phyloP scores from a whole-genome alignment of 1,284 basidiomycete species.

The Pascua guehoae region DNA sequence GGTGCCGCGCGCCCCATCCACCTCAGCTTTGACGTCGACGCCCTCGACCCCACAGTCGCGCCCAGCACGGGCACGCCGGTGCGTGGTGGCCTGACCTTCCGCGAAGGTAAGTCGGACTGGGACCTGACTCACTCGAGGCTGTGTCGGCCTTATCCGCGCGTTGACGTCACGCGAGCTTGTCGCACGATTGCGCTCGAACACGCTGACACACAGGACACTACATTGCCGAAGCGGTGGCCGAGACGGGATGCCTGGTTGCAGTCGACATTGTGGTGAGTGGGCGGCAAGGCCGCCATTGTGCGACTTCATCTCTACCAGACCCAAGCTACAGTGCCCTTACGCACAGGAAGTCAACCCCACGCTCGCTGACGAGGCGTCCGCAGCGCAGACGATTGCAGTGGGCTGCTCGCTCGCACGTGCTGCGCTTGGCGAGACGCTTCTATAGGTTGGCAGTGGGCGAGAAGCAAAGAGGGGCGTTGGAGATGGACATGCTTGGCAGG shows the following conservation, averaged over 20 bases:
- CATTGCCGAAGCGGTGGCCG: constrained; percentile 89
- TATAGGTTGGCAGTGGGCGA: constrained; percentile 22
- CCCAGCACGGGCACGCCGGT: constrained; percentile 67
- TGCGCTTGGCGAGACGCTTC: constrained; percentile 69
- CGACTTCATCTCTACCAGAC: not conserved
- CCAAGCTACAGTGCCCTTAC: constrained; percentile 6
- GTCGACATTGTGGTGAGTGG: constrained; percentile 79
- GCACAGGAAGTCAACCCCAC: constrained; percentile 94
- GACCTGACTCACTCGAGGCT: not conserved
- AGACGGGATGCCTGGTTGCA: constrained; percentile 88
- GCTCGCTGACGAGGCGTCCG: constrained; percentile 64
- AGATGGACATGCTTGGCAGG: no score
- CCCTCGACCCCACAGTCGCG: constrained; percentile 86
- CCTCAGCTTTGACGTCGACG: constrained; percentile 95
- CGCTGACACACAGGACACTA: constrained; percentile 50
- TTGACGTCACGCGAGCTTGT: no score
- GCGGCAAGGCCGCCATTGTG: not conserved
- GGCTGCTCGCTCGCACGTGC: constrained; percentile 89
- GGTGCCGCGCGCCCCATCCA: constrained; percentile 90
- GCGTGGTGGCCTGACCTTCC: constrained; percentile 91
- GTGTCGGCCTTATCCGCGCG: no score
- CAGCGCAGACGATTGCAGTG: constrained; percentile 83
- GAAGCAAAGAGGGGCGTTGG: not conserved
- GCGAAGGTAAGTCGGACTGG: constrained; percentile 69
- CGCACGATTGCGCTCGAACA: not conserved